These are phyloP conservation scores for Hyaloperonospora brassicae DNA, from an alignment of 352 stramenopile genomes.

Conservation along the genomic window DNA sequence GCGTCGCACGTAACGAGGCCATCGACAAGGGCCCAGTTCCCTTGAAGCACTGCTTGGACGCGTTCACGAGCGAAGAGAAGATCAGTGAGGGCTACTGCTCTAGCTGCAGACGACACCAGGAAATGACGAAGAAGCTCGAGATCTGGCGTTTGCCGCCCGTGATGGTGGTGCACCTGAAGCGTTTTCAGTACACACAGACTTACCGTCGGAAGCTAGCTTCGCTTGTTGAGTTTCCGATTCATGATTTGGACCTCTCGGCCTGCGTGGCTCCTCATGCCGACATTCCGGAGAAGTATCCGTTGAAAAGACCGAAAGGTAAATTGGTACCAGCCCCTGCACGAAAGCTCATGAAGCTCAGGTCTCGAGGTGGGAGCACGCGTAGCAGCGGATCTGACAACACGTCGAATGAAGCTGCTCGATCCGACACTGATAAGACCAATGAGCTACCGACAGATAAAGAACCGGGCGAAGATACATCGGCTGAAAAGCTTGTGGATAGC, in stretches of 20 bases:
- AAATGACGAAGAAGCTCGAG: conserved; percentile 98
- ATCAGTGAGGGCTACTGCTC: conserved; percentile 94
- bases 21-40: conserved; percentile 86
- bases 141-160: conserved; percentile 95
- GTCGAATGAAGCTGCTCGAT: conserved; percentile 9
- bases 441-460: conserved; percentile 8
- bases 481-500: conserved; percentile 20
- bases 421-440: conserved; percentile 6
- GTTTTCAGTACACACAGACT: conserved; percentile 96
- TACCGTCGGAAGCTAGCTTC: conserved; percentile 83
- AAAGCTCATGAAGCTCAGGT: conserved; percentile 30
- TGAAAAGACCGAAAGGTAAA: conserved; percentile 40
- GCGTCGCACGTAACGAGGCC: conserved; percentile 75
- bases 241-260: conserved; percentile 89
- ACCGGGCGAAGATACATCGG: conserved; percentile 8
- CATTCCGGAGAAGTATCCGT: conserved; percentile 68
- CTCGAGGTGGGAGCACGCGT: conserved; percentile 17
- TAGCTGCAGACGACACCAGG: conserved; percentile 90
- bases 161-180: conserved; percentile 98
- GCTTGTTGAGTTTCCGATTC: conserved; percentile 94
- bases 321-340: conserved; percentile 15
- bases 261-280: conserved; percentile 85
- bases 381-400: conserved; percentile 17
- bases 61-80: conserved; percentile 82
- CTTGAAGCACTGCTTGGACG: conserved; percentile 69